phyloP scores from a whole-genome alignment of 495 filamentous ascomycete species.

The Polyplosphaeria fusca region DNA sequence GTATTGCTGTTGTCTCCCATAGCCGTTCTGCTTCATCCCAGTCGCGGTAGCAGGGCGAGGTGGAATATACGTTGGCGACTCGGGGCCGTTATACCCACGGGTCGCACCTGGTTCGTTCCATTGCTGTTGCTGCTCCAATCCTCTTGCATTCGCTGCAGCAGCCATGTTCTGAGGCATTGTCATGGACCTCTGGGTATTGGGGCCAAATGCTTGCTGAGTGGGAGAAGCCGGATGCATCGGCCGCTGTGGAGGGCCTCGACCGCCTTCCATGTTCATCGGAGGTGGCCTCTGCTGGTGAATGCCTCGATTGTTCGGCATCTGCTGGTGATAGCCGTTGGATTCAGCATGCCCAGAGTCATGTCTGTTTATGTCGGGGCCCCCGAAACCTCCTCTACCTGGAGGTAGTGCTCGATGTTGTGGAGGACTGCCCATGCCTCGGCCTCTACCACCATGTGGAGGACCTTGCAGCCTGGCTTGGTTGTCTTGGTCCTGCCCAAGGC shows the following conservation, averaged over 20 bases:
- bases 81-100: conserved; percentile 38
- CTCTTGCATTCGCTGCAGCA: not conserved
- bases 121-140: conserved; percentile 12
- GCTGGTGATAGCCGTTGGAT: conserved; percentile 16
- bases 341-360: conserved; percentile 31
- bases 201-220: conserved; percentile 21
- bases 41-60: conserved; percentile 52
- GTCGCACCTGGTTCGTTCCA: conserved; percentile 39
- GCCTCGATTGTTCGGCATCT: conserved; percentile 6
- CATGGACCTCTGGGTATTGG: conserved; percentile 27
- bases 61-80: conserved; percentile 39
- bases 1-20: conserved; percentile 10
- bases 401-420: conserved; percentile 16
- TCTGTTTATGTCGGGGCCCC: conserved; percentile 17
- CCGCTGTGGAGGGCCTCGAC: conserved; percentile 15
- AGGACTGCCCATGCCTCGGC: conserved; percentile 3
- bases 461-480: conserved; percentile 22
- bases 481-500: conserved; percentile 52
- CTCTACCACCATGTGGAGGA: conserved; percentile 4
- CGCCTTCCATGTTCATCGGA: conserved; percentile 11
- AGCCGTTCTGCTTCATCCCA: conserved; percentile 36
- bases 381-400: conserved; percentile 14
- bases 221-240: conserved; percentile 10
- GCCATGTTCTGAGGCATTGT: conserved; percentile 30
- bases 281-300: conserved; percentile 13